Base-by-base conservation (phyloP, 345 rosid genomes). In the Salix purpurea region DNA sequence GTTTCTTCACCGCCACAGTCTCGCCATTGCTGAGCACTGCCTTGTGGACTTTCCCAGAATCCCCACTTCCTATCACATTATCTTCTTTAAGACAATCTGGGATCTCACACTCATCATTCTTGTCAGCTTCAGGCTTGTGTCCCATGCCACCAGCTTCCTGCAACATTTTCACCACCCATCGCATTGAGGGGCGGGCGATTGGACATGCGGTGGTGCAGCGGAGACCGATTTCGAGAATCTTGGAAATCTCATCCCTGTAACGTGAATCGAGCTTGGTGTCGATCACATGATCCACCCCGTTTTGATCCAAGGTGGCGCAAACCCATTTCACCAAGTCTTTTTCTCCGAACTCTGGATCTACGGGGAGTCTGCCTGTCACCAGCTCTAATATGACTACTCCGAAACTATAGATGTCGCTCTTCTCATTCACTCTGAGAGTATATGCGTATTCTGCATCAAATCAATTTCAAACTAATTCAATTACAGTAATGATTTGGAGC, bases 341-440 rank as follows among this genome's bases (percentile, higher is more conserved):
- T 54, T 92, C 99, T 48, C 94, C 99, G 0, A 91, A 87, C 48
- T 90, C 90, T 2, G 90, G 88, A 84, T 90, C 96, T 7, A 81
- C 71, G 5, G 98, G 97, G 32, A 56, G 84, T 42, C 87, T 90
- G 39, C 99, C 98, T 0, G 99, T 95, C 14, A 91, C 91, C 75
- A 91, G 58, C 80, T 95, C 99, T 62, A 95, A 78, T 66, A 95
- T 75, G 48, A 95, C 98, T 0, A 95, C 96, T 16, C 99, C 97
- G 1, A 95, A 95, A 69, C 98, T 93, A 78, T 91, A 95, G 74
- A 87, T 91, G 74, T 95, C 99, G 56, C 98, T 96, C 91, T 96
- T 96, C 77, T 96, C 99, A 40, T 91, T 93, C 72, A 95, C 99
- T 71, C 91, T 80, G 15, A 93, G 88, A 21, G 99, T 96, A 26